These are phyloP conservation scores for Colletotrichum somersetense DNA, from an alignment of 2,329 filamentous ascomycete genomes.

Conservation along the genomic window DNA sequence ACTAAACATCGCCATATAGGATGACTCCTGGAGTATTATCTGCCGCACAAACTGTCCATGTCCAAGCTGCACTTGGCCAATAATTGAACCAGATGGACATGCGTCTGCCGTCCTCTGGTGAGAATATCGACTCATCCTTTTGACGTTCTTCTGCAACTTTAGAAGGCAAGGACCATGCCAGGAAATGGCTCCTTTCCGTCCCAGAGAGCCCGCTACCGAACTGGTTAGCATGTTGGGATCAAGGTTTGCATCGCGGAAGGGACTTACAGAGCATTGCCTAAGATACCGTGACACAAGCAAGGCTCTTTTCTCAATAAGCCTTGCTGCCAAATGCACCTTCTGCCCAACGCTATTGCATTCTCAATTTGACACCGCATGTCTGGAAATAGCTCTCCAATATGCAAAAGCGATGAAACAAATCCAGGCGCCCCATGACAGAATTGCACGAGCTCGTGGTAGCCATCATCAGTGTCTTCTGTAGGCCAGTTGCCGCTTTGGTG, in stretches of 20 bases:
- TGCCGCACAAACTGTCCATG: constrained; percentile 52
- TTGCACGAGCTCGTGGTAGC: constrained; percentile 63
- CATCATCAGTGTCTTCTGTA: constrained; percentile 42
- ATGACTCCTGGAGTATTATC: constrained; percentile 49
- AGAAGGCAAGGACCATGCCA: constrained; percentile 68
- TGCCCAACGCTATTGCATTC: constrained; percentile 64
- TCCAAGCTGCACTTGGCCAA: constrained; percentile 54
- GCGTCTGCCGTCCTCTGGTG: constrained; percentile 52
- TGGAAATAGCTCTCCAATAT: constrained; percentile 68
- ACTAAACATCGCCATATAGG: constrained; percentile 53
- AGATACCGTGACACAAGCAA: too few relatives aligned
- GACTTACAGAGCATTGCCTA: too few relatives aligned
- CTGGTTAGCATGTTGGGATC: too few relatives aligned
- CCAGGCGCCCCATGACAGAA: constrained; percentile 78
- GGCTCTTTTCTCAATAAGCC: constrained; percentile 69
- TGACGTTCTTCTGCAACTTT: constrained; percentile 61
- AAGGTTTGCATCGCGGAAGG: too few relatives aligned
- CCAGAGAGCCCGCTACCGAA: too few relatives aligned
- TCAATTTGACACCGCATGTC: constrained; percentile 65
- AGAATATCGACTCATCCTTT: constrained; percentile 50
- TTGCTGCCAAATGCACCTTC: constrained; percentile 60
- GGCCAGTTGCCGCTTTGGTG: constrained; percentile 74
- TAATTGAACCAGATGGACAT: constrained; percentile 49
- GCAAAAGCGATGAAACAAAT: constrained; percentile 68
- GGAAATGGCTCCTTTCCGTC: constrained; percentile 58